Evolutionary conservation across 2,329 filamentous ascomycete genomes (phyloP).

Genomic region (Penicillium vulpinum): DNA sequence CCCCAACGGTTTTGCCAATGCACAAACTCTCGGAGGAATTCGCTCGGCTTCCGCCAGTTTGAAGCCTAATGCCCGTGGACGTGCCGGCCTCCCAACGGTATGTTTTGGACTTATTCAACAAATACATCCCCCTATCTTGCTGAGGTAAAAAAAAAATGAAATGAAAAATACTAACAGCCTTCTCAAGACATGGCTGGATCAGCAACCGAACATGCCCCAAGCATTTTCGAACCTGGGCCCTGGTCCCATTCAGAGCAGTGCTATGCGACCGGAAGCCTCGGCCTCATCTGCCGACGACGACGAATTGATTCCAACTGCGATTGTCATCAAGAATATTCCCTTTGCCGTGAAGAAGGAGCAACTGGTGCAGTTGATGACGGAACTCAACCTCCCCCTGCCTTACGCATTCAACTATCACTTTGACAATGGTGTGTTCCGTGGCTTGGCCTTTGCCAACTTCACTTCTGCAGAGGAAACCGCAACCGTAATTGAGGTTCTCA

Average conservation of each 20-base stretch:
- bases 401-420: constrained; percentile 99
- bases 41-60: constrained; percentile 58
- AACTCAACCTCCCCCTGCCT: constrained; percentile 87
- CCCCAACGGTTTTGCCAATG: constrained; percentile 68
- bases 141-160: neutral
- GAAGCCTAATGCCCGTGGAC: constrained; percentile 57
- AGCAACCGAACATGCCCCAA: constrained; percentile 51
- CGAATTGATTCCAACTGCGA: constrained; percentile 94
- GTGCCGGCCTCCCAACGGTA: constrained; percentile 71
- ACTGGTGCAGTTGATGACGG: constrained; percentile 88
- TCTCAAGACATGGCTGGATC: constrained; percentile 64
- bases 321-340: constrained; percentile 99
- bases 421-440: constrained; percentile 94
- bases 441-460: constrained; percentile 96
- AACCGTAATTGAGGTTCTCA: constrained; percentile 88
- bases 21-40: constrained; percentile 63
- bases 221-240: constrained; percentile 49
- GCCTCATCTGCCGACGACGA: constrained; percentile 56
- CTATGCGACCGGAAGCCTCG: constrained; percentile 44
- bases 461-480: constrained; percentile 93
- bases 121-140: neutral
- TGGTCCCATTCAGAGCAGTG: constrained; percentile 42
- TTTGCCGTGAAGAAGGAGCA: constrained; percentile 98
- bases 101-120: constrained; percentile 40
- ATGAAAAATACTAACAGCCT: neutral